Conservation (phyloP, 2,329 filamentous ascomycete species). For the Dryadomyces quercus-mongolicae region DNA sequence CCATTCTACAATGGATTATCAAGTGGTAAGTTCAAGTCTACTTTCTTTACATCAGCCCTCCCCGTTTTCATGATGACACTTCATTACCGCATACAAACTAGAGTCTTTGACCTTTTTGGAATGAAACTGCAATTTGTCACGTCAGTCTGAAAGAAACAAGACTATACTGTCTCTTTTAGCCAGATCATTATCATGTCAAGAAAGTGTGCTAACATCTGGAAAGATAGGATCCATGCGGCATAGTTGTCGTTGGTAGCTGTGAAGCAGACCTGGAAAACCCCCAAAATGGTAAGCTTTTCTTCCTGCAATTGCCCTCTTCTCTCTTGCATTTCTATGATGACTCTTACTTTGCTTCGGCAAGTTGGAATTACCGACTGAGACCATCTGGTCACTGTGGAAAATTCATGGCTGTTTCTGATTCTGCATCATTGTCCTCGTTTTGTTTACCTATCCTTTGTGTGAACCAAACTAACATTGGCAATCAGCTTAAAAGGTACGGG, state of each 20-base stretch:
- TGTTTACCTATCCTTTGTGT: neutral
- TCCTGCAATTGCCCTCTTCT: neutral
- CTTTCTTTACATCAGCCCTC: slow-evolving; percentile 4
- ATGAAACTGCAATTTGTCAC: slow-evolving; percentile 81
- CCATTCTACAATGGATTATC: slow-evolving; percentile 2
- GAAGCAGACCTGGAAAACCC: neutral
- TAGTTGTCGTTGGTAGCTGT: neutral
- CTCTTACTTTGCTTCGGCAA: slow-evolving; percentile 54
- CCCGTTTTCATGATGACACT: slow-evolving; percentile 60
- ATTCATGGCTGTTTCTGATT: slow-evolving; percentile 79
- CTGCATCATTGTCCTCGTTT: neutral
- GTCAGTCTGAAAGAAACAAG: slow-evolving; percentile 72
- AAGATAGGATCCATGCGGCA: neutral
- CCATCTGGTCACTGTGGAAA: slow-evolving; percentile 53
- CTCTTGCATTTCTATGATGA: slow-evolving; percentile 42
- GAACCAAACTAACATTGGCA: neutral
- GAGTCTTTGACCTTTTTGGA: slow-evolving; percentile 84
- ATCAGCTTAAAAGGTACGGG: slow-evolving; percentile 18
- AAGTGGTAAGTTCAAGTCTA: slow-evolving; percentile 15
- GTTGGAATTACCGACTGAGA: slow-evolving; percentile 97
- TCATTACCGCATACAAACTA: slow-evolving; percentile 89
- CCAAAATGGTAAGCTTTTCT: neutral
- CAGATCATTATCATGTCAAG: too few species aligned
- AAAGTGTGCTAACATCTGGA: neutral
- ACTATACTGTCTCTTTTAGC: neutral